phyloP scores from a whole-genome alignment of 306 rosid genomes.

The Malus asiatica region DNA sequence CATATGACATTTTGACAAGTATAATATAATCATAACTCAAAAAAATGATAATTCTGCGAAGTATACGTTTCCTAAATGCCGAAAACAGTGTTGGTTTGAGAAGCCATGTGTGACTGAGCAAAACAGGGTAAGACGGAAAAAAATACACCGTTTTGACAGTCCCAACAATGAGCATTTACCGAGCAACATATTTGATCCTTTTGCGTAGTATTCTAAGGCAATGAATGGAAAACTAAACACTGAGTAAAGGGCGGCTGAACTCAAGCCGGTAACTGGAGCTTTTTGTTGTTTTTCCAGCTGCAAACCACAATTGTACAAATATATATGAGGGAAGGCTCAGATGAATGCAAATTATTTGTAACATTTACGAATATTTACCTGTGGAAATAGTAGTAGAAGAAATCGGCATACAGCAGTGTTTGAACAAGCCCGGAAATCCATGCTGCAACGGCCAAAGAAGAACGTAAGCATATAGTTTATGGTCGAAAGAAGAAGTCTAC shows the following conservation, averaged over 20 bases:
- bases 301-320: slow-evolving; percentile 1
- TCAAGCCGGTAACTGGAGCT: slow-evolving; percentile 86
- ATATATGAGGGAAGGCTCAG: slow-evolving; percentile 11
- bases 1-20: not conserved
- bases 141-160: not conserved
- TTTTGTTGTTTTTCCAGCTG: slow-evolving; percentile 89
- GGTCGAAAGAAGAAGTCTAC: not conserved
- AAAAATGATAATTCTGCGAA: not conserved
- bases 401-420: slow-evolving; percentile 79
- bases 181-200: not conserved
- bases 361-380: slow-evolving; percentile 36
- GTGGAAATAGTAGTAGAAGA: slow-evolving; percentile 83
- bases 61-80: slow-evolving; percentile 6
- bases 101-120: not conserved
- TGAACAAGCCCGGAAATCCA: slow-evolving; percentile 85
- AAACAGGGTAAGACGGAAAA: not conserved
- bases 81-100: slow-evolving; percentile 4
- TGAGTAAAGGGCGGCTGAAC: not conserved
- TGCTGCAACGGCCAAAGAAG: slow-evolving; percentile 43
- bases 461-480: not conserved
- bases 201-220: not conserved
- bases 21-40: not conserved
- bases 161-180: not conserved
- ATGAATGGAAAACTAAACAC: not conserved
- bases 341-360: not conserved